Conservation (phyloP, 345 rosid genomes). For the Gossypium arboreum region DNA sequence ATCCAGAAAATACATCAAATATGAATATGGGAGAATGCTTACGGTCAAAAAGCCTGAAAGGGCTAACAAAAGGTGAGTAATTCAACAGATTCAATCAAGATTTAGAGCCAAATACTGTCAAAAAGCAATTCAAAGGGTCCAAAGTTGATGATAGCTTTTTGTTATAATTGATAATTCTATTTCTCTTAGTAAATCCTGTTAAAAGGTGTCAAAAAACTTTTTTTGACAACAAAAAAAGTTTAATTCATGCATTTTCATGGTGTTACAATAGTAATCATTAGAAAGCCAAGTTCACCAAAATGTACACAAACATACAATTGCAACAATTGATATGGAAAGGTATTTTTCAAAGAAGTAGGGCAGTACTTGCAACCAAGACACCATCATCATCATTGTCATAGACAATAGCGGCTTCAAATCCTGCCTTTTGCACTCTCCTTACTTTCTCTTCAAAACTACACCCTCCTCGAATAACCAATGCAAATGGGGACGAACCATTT, state of each 20-base stretch:
- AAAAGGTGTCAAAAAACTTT: not conserved
- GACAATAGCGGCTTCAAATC: conserved; percentile 74
- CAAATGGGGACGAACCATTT: conserved; percentile 48
- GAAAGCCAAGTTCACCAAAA: not conserved
- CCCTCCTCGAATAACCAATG: conserved; percentile 70
- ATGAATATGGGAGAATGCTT: not conserved
- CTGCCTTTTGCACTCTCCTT: conserved; percentile 75
- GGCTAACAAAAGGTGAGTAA: not conserved
- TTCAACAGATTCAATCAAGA: not conserved
- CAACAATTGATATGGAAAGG: not conserved
- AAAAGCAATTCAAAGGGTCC: not conserved
- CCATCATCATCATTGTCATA: conserved; percentile 62
- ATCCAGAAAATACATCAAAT: not conserved
- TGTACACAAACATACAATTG: not conserved
- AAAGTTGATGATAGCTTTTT: not conserved
- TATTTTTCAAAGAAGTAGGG: conserved; percentile 14
- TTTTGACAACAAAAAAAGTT: not conserved
- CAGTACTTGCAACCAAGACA: conserved; percentile 69
- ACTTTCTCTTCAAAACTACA: conserved; percentile 94
- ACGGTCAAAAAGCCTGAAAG: not conserved
- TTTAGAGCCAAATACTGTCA: not conserved
- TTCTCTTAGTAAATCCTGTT: not conserved
- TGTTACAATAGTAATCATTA: not conserved
- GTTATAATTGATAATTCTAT: not conserved
- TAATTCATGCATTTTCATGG: not conserved